Evolutionary conservation across 257 asterid genomes (phyloP).

Genomic region (Avicennia marina): DNA sequence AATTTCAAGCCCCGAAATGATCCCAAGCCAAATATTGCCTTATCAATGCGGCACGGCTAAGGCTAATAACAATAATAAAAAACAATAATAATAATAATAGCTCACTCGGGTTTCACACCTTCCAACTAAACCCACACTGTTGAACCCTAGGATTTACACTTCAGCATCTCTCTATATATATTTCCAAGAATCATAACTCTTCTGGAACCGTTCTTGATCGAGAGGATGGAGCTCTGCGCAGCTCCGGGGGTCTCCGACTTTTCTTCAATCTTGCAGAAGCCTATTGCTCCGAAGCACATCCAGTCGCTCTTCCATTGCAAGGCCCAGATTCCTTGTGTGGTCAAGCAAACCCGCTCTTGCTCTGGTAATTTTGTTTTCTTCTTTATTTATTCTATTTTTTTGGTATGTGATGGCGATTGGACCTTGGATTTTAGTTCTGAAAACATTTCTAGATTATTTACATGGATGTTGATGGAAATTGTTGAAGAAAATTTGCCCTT

Average conservation of each 20-base stretch:
- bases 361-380: constrained; percentile 16
- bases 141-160: constrained; percentile 40
- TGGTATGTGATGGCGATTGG: not conserved
- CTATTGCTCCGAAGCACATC: constrained; percentile 5
- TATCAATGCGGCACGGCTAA: no score
- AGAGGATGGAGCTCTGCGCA: constrained; percentile 46
- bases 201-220: not conserved
- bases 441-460: not conserved
- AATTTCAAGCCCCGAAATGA: no score
- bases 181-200: constrained; percentile 17
- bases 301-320: constrained; percentile 15
- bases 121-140: not conserved
- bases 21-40: no score
- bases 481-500: not conserved
- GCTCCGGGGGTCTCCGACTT: constrained; percentile 33
- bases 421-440: not conserved
- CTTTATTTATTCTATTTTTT: not conserved
- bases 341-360: constrained; percentile 17
- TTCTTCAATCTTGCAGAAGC: constrained; percentile 17
- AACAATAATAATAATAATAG: no score
- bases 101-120: no score
- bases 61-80: no score
- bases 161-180: not conserved
- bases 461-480: not conserved
- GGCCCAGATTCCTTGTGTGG: not conserved